These are phyloP conservation scores for sweet orange (Citrus sinensis) DNA, from an alignment of 345 rosid species.

Conservation along the genomic window DVS_A1.0 CM039168.1:23939001-23939500, in stretches of 20 bases:
- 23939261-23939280: not conserved
- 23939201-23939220: conserved; percentile 8
- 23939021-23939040: not conserved
- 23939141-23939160: conserved; percentile 20
- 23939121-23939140: not conserved
- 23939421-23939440: no score
- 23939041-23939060: not conserved
- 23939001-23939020: not conserved
- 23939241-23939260: no score
- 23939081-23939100: not conserved
- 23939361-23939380: not conserved
- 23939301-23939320: not conserved
- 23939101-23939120: not conserved
- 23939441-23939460: no score
- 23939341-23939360: not conserved
- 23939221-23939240: conserved; percentile 7
- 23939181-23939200: conserved; percentile 14
- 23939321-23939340: not conserved
- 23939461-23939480: no score
- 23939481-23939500: no score
- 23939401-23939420: no score
- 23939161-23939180: conserved; percentile 18
- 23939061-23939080: not conserved
- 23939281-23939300: not conserved
- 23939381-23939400: not conserved